Base-by-base conservation (phyloP, 208 protist species). In the Trypanosoma mega region DNA sequence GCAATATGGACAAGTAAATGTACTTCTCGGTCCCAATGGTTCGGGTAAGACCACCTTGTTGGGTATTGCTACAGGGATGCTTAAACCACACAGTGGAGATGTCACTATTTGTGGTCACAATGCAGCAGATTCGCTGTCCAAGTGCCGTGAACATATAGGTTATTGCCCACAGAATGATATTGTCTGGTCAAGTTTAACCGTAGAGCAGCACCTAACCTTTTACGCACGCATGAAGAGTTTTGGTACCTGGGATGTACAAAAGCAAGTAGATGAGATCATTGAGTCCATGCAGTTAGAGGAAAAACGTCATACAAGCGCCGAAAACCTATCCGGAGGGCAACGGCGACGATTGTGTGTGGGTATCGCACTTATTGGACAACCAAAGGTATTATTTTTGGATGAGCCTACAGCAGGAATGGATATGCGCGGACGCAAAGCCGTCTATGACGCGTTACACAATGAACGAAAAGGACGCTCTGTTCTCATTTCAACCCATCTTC, bases 151-250 rank as follows among this genome's bases (percentile, higher is more conserved):
- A 58, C 45, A 85, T 39, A 94, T 98, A 49, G 97, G 97, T 29
- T 92, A 97, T 45, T 98, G 96, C 72, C 90, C 95, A 21, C 96
- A 98, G 80, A 63, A 73, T 51, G 85, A 98, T 72, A 89, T 98
- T 47, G 68, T 98, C 9, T 99, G 90, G 88, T 63, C 66, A 21
- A 72, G 81, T 37, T 78, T 98, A 11, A 98, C 94, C 21, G 83
- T 90, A n/a, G 61, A 74, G 20, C 87, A 98, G 64, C 94, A 98
- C 74, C 68, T 99, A 6, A 43, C 60, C 26, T 97, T 98, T 64
- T 98, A 96, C 75, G 89, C 80, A 11, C 76, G 80, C 36, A 59
- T 98, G 30, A 98, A 98, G 66, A 88, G 80, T 26, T 52, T 74
- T 9, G 27, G 74, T 14, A 48, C 51, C 14, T 62, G 76, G 46